phyloP scores from a whole-genome alignment of 352 stramenopile species.

The Pythium scleroteichum region DNA sequence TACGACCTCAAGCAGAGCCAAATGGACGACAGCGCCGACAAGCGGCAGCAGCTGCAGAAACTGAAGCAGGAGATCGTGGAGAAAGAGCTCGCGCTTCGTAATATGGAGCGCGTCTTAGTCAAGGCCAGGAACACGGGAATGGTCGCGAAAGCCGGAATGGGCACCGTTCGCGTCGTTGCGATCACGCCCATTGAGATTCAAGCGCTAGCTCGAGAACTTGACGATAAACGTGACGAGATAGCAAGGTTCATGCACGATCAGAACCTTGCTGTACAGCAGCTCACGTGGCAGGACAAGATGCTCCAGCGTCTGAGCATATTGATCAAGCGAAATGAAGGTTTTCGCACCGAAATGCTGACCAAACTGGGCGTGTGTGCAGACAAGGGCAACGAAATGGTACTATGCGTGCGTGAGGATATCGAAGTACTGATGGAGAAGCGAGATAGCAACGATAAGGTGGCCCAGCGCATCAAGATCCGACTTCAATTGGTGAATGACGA shows the following conservation, averaged over 20 bases:
- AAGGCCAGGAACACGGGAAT: constrained; percentile 70
- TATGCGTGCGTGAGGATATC: constrained; percentile 56
- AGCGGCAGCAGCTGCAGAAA: constrained; percentile 36
- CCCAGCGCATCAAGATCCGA: constrained; percentile 33
- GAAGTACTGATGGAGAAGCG: constrained; percentile 51
- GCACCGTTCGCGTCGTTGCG: constrained; percentile 66
- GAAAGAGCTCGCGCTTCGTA: constrained; percentile 50
- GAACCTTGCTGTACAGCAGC: constrained; percentile 36
- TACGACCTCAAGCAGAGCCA: constrained; percentile 59
- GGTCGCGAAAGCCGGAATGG: constrained; percentile 69
- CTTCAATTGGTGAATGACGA: constrained; percentile 40
- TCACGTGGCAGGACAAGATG: constrained; percentile 65
- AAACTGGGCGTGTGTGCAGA: constrained; percentile 43
- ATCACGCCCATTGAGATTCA: constrained; percentile 50
- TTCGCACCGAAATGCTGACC: constrained; percentile 42
- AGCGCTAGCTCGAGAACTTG: constrained; percentile 38
- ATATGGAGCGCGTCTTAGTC: constrained; percentile 59
- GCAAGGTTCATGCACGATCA: constrained; percentile 44
- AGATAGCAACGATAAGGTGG: constrained; percentile 28
- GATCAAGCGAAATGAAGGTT: constrained; percentile 71
- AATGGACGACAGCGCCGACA: constrained; percentile 42
- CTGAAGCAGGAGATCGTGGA: constrained; percentile 26
- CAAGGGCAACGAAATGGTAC: constrained; percentile 55
- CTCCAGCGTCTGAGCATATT: constrained; percentile 65
- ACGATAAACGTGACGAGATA: constrained; percentile 48